phyloP scores from a whole-genome alignment of 148 eudicot species.

The Rhododendron kiyosumense region DNA sequence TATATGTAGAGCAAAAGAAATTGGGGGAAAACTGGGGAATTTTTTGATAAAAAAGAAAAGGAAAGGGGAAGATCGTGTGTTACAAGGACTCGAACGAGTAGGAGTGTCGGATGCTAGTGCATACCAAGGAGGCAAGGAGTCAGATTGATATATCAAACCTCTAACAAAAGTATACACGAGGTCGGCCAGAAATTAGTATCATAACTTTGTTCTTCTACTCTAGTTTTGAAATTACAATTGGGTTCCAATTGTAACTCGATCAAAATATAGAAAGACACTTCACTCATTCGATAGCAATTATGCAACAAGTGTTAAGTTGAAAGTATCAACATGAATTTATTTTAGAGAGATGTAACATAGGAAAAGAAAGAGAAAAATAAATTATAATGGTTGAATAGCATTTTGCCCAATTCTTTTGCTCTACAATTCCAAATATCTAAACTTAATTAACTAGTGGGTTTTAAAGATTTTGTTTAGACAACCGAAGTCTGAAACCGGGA shows the following conservation, averaged over 20 bases:
- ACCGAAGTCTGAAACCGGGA: not conserved
- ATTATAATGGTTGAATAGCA: not conserved
- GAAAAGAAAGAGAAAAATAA: not conserved
- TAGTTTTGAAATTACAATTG: no score
- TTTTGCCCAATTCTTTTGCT: not conserved
- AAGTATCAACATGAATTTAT: no score
- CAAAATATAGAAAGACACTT: not conserved
- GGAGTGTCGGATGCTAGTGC: no score
- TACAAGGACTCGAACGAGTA: no score
- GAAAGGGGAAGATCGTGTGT: not conserved
- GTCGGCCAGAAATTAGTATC: not conserved
- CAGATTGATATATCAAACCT: no score
- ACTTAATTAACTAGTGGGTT: not conserved
- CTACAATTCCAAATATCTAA: not conserved
- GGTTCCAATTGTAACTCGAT: not conserved
- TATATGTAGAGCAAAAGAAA: no score
- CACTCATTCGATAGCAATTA: not conserved
- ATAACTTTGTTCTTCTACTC: not conserved
- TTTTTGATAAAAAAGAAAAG: not conserved
- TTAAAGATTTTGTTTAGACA: not conserved
- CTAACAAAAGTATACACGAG: no score
- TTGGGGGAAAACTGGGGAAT: no score
- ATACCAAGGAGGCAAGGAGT: no score
- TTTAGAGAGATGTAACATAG: not conserved
- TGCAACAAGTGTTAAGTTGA: not conserved